Base-by-base conservation (phyloP, 1,284 basidiomycete genomes). In the Peniophora sp. region DNA sequence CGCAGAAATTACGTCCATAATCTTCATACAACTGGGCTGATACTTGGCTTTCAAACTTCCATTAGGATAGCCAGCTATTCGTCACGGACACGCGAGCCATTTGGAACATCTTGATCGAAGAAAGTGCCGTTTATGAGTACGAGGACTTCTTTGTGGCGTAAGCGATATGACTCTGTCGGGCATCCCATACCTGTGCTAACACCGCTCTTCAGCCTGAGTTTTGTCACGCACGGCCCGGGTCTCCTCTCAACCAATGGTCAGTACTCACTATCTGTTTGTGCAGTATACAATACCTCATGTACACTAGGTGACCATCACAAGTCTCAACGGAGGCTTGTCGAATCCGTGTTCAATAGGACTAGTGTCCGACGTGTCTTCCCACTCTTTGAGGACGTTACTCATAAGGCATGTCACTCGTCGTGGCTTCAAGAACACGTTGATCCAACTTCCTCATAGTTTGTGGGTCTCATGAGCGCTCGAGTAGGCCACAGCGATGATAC, bases 281-380 rank as follows among this genome's bases (percentile, higher is more conserved):
- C 27, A 32, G 12, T 12, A 6, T 12, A 12, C 27, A 6, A 6
- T n/a, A 15, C n/a, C 37, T 41, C n/a, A 41, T n/a, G 37, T 41
- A 41, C 8, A 15, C 15, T 17, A 76, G 78, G 74, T n/a, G 70
- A 72, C 37, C 70, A 72, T 34, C 75, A 79, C 58, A 72, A 63
- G 58, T 66, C 65, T 32, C 76, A 79, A 54, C 68, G 76, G 42
- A 76, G 75, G 58, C 65, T 77, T 46, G 69, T 77, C 11, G 69
- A 64, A 45, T 74, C 78, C 9, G 69, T 78, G 3, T 78, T 79
- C 54, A 72, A 72, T 0, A 62, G 70, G 3, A 59, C 68, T 3
- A 72, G 78, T 47, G 66, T 80, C 50, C 70, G 72, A 22, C 62
- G 67, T 20, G 52, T 79, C 39, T 64, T 71, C 9, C 75, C 77